Evolutionary conservation across 2,329 filamentous ascomycete species (phyloP).

Genomic region (Penicillium vulpinum): DNA sequence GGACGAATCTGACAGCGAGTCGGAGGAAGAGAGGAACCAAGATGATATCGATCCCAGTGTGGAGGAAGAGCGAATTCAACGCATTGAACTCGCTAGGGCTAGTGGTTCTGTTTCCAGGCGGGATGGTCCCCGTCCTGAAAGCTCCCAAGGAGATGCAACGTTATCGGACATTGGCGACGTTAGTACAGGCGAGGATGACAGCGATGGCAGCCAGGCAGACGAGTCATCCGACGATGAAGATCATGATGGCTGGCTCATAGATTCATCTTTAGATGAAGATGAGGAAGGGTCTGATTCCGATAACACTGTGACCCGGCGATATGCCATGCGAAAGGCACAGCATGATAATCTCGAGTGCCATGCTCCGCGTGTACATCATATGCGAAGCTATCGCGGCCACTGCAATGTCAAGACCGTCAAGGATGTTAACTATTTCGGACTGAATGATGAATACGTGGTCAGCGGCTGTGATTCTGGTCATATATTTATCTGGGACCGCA

Average conservation of each 20-base stretch:
- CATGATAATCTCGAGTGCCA: constrained; percentile 55
- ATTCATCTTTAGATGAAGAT: constrained; percentile 21
- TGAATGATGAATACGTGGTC: constrained; percentile 68
- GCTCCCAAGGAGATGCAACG: background rate
- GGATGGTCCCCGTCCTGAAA: background rate
- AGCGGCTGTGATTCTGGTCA: constrained; percentile 67
- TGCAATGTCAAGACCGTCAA: constrained; percentile 69
- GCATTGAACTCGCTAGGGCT: constrained; percentile 30
- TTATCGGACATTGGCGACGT: background rate
- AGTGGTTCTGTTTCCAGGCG: constrained; percentile 2
- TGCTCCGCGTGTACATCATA: constrained; percentile 58
- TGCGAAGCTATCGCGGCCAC: constrained; percentile 61
- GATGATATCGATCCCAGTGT: constrained; percentile 51
- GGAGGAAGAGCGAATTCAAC: constrained; percentile 46
- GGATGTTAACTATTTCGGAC: constrained; percentile 67
- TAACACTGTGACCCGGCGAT: constrained; percentile 46
- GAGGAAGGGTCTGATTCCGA: constrained; percentile 25
- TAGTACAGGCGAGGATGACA: background rate
- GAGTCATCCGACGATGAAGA: constrained; percentile 15
- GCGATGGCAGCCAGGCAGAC: constrained; percentile 15
- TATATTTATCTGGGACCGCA: constrained; percentile 68
- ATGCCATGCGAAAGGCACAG: constrained; percentile 50
- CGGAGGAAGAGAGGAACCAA: constrained; percentile 48
- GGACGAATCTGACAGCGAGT: constrained; percentile 36
- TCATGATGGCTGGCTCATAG: background rate